These are phyloP conservation scores for Nitzschia inconspicua DNA, from an alignment of 108 stramenopile genomes.

Conservation along the genomic window DNA sequence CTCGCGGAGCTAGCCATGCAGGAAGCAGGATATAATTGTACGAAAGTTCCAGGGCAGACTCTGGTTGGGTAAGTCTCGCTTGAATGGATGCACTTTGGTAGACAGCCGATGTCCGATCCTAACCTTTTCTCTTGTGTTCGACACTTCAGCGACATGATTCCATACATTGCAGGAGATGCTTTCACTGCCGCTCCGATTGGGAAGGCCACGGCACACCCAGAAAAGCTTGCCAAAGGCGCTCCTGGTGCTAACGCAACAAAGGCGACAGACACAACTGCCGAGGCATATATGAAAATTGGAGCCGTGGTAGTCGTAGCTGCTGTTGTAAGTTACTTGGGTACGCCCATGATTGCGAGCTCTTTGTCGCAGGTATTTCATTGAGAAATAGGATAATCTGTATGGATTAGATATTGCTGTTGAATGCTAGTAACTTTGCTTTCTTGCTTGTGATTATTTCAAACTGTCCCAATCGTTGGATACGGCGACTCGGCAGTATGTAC, in stretches of 20 bases:
- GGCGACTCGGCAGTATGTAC: too few species aligned
- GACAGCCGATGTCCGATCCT: too few species aligned
- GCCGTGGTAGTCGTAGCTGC: constrained; percentile 52
- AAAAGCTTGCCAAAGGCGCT: constrained; percentile 37
- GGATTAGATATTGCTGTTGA: too few species aligned
- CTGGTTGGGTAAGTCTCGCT: too few species aligned
- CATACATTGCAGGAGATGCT: constrained; percentile 31
- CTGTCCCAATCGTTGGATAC: too few species aligned
- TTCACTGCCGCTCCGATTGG: constrained; percentile 61
- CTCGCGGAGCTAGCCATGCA: constrained; percentile 67
- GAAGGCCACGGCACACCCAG: constrained; percentile 54
- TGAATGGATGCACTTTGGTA: too few species aligned
- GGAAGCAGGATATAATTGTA: constrained; percentile 67
- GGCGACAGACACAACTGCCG: constrained; percentile 39
- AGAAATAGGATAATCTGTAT: too few species aligned
- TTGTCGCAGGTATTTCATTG: too few species aligned
- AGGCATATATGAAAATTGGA: constrained; percentile 56
- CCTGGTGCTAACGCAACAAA: constrained; percentile 26
- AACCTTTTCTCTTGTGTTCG: too few species aligned
- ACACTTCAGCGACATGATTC: constrained; percentile 78
- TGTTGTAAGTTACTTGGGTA: constrained; percentile 44
- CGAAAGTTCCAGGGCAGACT: constrained; percentile 60
- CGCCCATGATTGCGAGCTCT: constrained; percentile 33
- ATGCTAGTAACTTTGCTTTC: too few species aligned
- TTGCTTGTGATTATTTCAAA: too few species aligned